Percentiles rank a stretch among this genome's conserved stretches.
Conservation (phyloP, 2,329 filamentous ascomycete genomes). For the Coniochaeta pulveracea region DNA sequence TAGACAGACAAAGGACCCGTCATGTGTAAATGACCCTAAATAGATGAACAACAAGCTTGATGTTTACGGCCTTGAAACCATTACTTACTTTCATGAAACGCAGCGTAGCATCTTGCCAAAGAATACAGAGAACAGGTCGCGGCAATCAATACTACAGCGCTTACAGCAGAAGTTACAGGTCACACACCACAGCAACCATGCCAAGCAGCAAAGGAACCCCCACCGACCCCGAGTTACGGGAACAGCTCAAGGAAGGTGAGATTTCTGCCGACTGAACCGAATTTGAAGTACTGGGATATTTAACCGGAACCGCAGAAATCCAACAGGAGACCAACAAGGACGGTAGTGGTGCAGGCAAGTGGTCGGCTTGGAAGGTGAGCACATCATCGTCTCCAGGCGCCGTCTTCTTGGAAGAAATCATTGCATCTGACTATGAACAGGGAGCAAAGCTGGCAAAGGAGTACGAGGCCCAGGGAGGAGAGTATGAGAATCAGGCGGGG, state of each 20-base stretch:
- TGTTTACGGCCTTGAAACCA: neutral
- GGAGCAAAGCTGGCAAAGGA: constrained; percentile 26
- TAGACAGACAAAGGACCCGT: constrained; percentile 1
- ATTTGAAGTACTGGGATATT: too few relatives aligned
- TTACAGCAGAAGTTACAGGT: neutral
- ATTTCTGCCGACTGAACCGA: too few relatives aligned
- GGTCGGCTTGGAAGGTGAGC: constrained; percentile 24
- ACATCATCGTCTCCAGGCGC: too few relatives aligned
- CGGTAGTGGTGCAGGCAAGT: constrained; percentile 26
- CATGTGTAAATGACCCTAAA: too few relatives aligned
- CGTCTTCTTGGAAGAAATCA: neutral
- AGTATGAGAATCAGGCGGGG: constrained; percentile 25
- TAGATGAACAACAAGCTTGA: neutral
- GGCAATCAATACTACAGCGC: neutral
- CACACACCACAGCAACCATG: constrained; percentile 14
- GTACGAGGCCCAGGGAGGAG: constrained; percentile 28
- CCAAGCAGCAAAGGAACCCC: constrained; percentile 27
- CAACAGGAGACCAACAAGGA: constrained; percentile 29
- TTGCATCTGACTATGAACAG: too few relatives aligned
- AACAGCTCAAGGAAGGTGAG: constrained; percentile 25
- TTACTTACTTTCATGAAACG: neutral
- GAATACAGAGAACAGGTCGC: neutral
- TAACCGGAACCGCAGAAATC: constrained; percentile 21
- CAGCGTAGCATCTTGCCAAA: neutral
- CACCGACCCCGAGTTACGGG: constrained; percentile 25